phyloP scores from a whole-genome alignment of 1,139 yeast species.

The Scheffersomyces illinoinensis region DNA sequence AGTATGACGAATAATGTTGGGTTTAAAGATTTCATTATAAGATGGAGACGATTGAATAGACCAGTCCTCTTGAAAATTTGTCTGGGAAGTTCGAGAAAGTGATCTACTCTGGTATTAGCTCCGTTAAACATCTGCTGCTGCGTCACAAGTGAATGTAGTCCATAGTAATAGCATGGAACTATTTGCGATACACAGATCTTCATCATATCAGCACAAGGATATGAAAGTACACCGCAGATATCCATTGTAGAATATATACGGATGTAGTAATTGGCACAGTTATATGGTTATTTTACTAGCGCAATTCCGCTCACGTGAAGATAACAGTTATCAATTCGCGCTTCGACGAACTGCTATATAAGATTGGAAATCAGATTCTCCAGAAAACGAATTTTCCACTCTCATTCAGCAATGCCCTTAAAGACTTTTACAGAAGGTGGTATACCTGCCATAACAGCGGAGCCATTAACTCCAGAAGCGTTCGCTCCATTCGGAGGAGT shows the following conservation, averaged over 20 bases:
- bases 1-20: not conserved
- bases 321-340: conserved; percentile 1
- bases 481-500: conserved; percentile 49
- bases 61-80: not conserved
- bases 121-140: too few species aligned
- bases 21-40: not conserved
- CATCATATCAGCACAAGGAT: not conserved
- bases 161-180: too few species aligned
- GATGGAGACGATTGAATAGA: not conserved
- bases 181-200: not conserved
- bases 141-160: too few species aligned
- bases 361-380: conserved; percentile 1
- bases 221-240: not conserved
- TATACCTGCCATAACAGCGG: conserved; percentile 29
- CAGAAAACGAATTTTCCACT: not conserved
- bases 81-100: not conserved
- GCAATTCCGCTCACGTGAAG: conserved; percentile 2
- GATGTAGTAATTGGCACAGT: not conserved
- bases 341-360: conserved; percentile 3
- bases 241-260: not conserved
- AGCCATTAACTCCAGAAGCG: conserved; percentile 41
- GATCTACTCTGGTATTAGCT: too few species aligned
- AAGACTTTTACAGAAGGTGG: conserved; percentile 35
- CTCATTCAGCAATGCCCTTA: conserved; percentile 32
- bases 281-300: too few species aligned